Conservation (phyloP, 108 stramenopile species). For the Chaetoceros muelleri region DNA sequence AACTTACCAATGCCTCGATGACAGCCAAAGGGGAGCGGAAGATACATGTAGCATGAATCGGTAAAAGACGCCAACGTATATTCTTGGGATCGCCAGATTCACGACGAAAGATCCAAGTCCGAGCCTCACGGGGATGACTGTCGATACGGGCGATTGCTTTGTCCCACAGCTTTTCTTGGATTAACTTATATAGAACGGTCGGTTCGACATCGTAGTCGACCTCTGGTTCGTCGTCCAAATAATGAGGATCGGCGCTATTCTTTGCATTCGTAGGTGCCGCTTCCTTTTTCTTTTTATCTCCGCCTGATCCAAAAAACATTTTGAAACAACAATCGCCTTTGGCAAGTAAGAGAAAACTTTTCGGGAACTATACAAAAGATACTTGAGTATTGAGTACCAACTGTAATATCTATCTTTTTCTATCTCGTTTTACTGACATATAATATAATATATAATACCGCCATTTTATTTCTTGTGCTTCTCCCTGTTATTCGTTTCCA, state of each 20-base stretch:
- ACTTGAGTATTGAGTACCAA: no score
- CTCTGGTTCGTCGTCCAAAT: slow-evolving; percentile 37
- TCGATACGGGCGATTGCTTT: slow-evolving; percentile 53
- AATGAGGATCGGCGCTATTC: background rate
- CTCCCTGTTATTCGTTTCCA: no score
- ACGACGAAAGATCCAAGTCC: slow-evolving; percentile 68
- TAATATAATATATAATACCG: no score
- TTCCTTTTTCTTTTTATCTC: background rate
- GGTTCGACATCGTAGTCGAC: slow-evolving; percentile 71
- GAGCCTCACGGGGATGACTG: slow-evolving; percentile 49
- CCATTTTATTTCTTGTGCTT: no score
- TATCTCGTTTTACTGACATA: no score
- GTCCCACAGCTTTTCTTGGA: slow-evolving; percentile 80
- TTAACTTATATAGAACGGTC: slow-evolving; percentile 65
- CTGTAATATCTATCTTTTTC: no score
- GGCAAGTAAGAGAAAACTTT: no score
- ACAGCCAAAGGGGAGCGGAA: slow-evolving; percentile 66
- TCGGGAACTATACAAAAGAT: no score
- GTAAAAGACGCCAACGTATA: slow-evolving; percentile 63
- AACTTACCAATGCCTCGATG: slow-evolving; percentile 62
- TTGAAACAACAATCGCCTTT: no score
- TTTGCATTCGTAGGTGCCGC: background rate
- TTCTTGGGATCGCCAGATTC: slow-evolving; percentile 40
- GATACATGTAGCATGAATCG: slow-evolving; percentile 69
- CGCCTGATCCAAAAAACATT: background rate